These are phyloP conservation scores for Austroboletus niveus DNA, from an alignment of 1,284 basidiomycete genomes.

Conservation along the genomic window DNA sequence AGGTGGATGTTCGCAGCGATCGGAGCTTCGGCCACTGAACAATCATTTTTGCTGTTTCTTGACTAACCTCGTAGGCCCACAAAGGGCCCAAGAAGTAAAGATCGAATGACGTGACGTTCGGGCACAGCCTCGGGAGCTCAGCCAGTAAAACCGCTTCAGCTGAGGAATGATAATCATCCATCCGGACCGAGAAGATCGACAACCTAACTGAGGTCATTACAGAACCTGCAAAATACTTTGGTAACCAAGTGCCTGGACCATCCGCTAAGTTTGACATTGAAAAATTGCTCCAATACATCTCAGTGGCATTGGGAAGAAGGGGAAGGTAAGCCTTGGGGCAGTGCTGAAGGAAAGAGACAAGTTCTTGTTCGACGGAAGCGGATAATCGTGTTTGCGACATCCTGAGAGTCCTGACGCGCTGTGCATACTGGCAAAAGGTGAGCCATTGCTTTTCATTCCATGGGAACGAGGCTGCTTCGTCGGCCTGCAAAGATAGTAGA, in stretches of 20 bases:
- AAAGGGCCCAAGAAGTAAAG: too few relatives aligned
- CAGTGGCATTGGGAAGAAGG: conserved; percentile 14
- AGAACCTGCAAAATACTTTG: conserved; percentile 11
- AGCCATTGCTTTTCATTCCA: conserved; percentile 7
- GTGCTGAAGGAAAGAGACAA: conserved; percentile 1
- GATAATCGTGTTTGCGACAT: neutral
- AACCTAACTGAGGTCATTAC: conserved; percentile 9
- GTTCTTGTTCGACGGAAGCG: neutral
- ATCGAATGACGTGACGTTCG: too few relatives aligned
- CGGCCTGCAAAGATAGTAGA: neutral
- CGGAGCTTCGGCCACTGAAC: conserved; percentile 9
- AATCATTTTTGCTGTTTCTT: too few relatives aligned
- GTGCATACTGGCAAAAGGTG: conserved; percentile 16
- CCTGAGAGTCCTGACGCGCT: conserved; percentile 13
- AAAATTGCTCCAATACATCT: conserved; percentile 9
- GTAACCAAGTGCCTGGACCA: conserved; percentile 9
- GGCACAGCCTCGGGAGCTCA: too few relatives aligned
- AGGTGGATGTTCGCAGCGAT: neutral
- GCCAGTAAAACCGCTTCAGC: neutral
- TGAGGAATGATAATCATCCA: conserved; percentile 2
- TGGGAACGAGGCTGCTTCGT: too few relatives aligned
- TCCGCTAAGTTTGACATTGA: neutral
- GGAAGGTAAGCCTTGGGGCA: conserved; percentile 5
- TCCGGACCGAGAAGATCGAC: conserved; percentile 5
- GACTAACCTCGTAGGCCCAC: too few relatives aligned